Conservation (phyloP, 306 rosid species). For the Malus domestica region ASM211411v1 NC_041794.1:33611001-33611500, state of each 20-base stretch:
- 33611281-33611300: constrained; percentile 85
- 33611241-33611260: constrained; percentile 5
- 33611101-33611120: neutral
- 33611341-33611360: constrained; percentile 16
- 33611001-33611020: neutral
- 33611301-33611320: constrained; percentile 92
- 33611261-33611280: constrained; percentile 68
- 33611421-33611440: constrained; percentile 19
- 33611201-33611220: neutral
- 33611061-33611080: neutral
- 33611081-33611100: neutral
- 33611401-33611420: neutral
- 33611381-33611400: neutral
- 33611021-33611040: neutral
- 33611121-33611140: neutral
- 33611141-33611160: neutral
- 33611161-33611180: neutral
- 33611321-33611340: constrained; percentile 79
- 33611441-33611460: constrained; percentile 96
- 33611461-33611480: constrained; percentile 87
- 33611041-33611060: neutral
- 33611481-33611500: constrained; percentile 87
- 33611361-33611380: constrained; percentile 9
- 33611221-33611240: neutral
- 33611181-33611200: neutral